Evolutionary conservation across 2,329 filamentous ascomycete genomes (phyloP), one percentile per base, ranked within the genome.

Genomic region (Scleromitrula shiraiana): DNA sequence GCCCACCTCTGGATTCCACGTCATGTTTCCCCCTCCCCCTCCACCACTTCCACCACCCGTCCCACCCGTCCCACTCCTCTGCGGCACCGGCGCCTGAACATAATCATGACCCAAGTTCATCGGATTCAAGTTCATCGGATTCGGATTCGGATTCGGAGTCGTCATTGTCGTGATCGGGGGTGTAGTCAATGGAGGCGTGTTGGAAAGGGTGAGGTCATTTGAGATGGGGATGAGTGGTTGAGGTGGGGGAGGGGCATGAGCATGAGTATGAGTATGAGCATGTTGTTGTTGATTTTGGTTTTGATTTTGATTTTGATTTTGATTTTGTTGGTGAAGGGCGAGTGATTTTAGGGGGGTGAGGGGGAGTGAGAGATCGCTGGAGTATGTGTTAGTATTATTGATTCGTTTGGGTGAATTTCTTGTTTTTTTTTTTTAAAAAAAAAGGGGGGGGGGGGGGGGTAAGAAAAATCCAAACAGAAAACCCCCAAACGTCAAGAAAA

Each of bases 1-100:
- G 0, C 84, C 85, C 73, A 87, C 82, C 2, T 83, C 82, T 0
- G 88, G 87, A 47, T 79, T 82, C 89, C 89, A 95, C 64, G 86
- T 80, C 6, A 65, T 40, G 8, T n/a, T 26, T 14, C 14, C 12
- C 42, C 6, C 22, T 14, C 4, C 22, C 41, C 17, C 17, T 15
- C n/a, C 19, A 24, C 29, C 23, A 24, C 20, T 33, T 35, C 19
- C 30, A 37, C n/a, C 20, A 17, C 29, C 23, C 22, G 15, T 33
- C 17, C 12, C 30, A 37, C 26, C 26, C 4, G 32, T 32, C 4
- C 32, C 42, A 0, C 32, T 23, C 33, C 41, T 46, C n/a, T 46
- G 44, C n/a, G 44, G 44, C 29, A 46, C 44, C 15, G 44, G 44
- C 5, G 44, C 44, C 14, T 46, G 44, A 20, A 46, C 41, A 20